Percentiles rank a stretch among this genome's conserved stretches.
phyloP scores from a whole-genome alignment of 2,329 filamentous ascomycete genomes.

The Scorias spongiosa region DNA sequence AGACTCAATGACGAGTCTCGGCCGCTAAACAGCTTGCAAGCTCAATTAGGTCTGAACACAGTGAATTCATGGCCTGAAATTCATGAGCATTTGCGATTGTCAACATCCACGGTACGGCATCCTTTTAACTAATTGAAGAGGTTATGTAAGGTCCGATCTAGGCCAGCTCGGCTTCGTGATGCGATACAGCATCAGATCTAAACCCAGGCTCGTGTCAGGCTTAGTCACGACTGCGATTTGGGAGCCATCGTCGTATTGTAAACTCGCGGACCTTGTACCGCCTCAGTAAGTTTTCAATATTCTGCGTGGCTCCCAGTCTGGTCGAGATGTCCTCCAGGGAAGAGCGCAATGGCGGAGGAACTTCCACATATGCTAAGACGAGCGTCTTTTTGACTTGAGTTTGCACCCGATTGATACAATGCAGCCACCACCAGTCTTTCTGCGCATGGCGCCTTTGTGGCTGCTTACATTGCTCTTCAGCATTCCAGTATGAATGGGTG shows the following conservation, averaged over 20 bases:
- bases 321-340: slow-evolving; percentile 25
- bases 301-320: slow-evolving; percentile 17
- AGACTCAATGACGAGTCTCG: too few relatives aligned
- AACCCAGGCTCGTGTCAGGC: neutral
- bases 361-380: slow-evolving; percentile 78
- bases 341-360: slow-evolving; percentile 47
- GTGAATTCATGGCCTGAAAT: too few relatives aligned
- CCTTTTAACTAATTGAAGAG: too few relatives aligned
- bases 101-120: too few relatives aligned
- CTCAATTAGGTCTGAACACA: too few relatives aligned
- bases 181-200: too few relatives aligned
- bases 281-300: slow-evolving; percentile 49
- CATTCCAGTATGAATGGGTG: slow-evolving; percentile 53
- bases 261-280: slow-evolving; percentile 69
- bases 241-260: slow-evolving; percentile 67
- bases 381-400: slow-evolving; percentile 82
- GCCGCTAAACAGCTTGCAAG: too few relatives aligned
- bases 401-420: slow-evolving; percentile 78
- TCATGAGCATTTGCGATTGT: too few relatives aligned
- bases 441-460: slow-evolving; percentile 30
- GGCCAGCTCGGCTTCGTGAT: too few relatives aligned
- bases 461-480: slow-evolving; percentile 28
- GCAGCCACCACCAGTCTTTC: slow-evolving; percentile 63
- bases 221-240: slow-evolving; percentile 57
- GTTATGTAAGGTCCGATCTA: too few relatives aligned